Conservation (phyloP, 2,329 filamentous ascomycete genomes). For the Plectosphaerella sp. region DNA sequence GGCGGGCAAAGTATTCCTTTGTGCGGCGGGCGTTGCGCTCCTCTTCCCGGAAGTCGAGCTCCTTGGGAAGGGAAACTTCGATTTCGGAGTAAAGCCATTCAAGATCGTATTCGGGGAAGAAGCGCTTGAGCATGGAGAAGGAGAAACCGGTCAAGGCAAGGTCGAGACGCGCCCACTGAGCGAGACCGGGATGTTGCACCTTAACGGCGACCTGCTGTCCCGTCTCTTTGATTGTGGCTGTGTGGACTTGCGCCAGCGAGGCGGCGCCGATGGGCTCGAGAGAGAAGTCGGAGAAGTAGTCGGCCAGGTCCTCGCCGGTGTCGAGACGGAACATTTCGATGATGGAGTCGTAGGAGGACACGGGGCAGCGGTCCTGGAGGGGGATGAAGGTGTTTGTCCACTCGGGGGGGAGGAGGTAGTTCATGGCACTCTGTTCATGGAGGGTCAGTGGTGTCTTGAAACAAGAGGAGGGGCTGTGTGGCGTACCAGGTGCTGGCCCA, state of each 20-base stretch:
- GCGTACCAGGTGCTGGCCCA: slow-evolving; percentile 82
- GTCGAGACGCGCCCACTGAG: slow-evolving; percentile 87
- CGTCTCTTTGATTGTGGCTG: slow-evolving; percentile 75
- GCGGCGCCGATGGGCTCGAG: slow-evolving; percentile 81
- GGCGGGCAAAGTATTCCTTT: slow-evolving; percentile 72
- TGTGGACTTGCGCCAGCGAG: slow-evolving; percentile 89
- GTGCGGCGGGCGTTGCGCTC: slow-evolving; percentile 78
- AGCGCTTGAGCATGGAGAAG: slow-evolving; percentile 82
- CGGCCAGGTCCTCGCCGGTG: slow-evolving; percentile 71
- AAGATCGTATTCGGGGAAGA: slow-evolving; percentile 96
- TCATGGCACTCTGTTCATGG: slow-evolving; percentile 73
- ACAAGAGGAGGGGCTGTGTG: not conserved
- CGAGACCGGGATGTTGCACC: slow-evolving; percentile 85
- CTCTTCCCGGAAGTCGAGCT: slow-evolving; percentile 85
- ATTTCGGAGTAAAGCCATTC: slow-evolving; percentile 95
- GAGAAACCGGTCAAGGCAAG: slow-evolving; percentile 82
- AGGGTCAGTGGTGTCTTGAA: not conserved
- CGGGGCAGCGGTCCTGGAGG: slow-evolving; percentile 90
- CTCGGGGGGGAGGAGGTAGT: slow-evolving; percentile 84
- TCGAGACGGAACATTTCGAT: slow-evolving; percentile 81
- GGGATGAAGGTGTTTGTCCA: slow-evolving; percentile 97
- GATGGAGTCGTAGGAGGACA: slow-evolving; percentile 84
- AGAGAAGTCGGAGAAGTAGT: slow-evolving; percentile 84
- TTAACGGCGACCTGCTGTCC: slow-evolving; percentile 92
- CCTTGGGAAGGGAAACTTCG: slow-evolving; percentile 83